Percentiles rank a stretch among this genome's conserved stretches.
Evolutionary conservation across 2,329 filamentous ascomycete species (phyloP).

Genomic region (Teratosphaeriaceae sp.): DNA sequence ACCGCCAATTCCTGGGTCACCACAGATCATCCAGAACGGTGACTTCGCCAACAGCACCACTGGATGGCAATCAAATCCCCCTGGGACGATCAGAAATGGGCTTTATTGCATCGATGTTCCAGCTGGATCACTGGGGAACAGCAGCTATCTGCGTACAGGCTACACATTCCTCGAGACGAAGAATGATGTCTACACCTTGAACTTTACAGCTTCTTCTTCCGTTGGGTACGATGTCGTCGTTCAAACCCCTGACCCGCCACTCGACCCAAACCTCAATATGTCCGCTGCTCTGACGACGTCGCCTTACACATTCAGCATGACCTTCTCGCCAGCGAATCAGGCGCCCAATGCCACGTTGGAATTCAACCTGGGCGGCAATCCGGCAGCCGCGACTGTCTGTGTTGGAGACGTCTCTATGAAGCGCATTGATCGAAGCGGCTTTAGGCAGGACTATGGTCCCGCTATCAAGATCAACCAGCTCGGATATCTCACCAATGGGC

Average conservation of each 20-base stretch:
- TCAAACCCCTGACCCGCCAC: conserved; percentile 8
- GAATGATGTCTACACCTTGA: conserved; percentile 10
- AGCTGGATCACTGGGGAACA: neutral
- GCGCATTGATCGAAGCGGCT: conserved; percentile 7
- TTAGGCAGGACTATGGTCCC: conserved; percentile 4
- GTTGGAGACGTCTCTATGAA: conserved; percentile 8
- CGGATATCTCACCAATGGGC: conserved; percentile 6
- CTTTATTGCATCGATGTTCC: conserved; percentile 6
- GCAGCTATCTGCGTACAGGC: conserved; percentile 5
- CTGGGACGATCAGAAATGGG: conserved; percentile 3
- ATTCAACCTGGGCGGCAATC: conserved; percentile 3
- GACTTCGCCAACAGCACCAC: conserved; percentile 6
- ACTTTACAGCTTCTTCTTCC: conserved; percentile 8
- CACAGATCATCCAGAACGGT: conserved; percentile 8
- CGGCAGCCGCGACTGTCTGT: conserved; percentile 4
- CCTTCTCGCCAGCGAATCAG: conserved; percentile 8
- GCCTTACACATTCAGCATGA: conserved; percentile 8
- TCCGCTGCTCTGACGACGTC: conserved; percentile 6
- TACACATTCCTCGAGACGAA: conserved; percentile 8
- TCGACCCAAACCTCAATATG: conserved; percentile 10
- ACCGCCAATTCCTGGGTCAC: conserved; percentile 6
- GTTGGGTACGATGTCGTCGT: conserved; percentile 7
- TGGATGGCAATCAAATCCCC: conserved; percentile 6
- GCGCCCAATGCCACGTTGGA: conserved; percentile 7
- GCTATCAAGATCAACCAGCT: conserved; percentile 8